Conservation (phyloP, 441 rosid genomes). For the Arabidopsis hybrid region DNA sequence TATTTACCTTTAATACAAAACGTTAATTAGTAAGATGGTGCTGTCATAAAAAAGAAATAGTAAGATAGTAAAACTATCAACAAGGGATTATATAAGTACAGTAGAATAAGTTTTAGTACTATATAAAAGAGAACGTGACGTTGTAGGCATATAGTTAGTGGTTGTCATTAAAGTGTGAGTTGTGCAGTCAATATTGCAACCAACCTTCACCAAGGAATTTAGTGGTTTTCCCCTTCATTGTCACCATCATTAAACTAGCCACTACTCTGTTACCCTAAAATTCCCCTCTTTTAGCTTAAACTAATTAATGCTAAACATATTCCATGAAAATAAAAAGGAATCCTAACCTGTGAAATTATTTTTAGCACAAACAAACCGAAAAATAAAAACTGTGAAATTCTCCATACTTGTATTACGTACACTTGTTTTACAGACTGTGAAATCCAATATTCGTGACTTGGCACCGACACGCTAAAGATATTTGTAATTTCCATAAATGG, state of each 20-base stretch:
- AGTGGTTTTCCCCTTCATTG: not conserved
- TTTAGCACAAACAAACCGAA: too few species aligned
- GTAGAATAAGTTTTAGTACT: too few species aligned
- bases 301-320: too few species aligned
- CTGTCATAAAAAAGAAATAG: too few species aligned
- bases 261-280: not conserved
- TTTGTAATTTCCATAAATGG: slow-evolving; percentile 5
- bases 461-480: slow-evolving; percentile 32
- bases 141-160: slow-evolving; percentile 23
- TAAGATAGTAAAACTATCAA: too few species aligned
- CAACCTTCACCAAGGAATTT: slow-evolving; percentile 15
- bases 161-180: slow-evolving; percentile 29
- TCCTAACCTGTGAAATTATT: slow-evolving; percentile 10
- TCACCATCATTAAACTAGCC: slow-evolving; percentile 23
- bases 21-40: too few species aligned
- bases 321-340: not conserved
- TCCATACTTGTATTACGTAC: not conserved
- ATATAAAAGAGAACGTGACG: too few species aligned
- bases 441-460: not conserved
- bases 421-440: not conserved
- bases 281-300: not conserved
- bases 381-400: slow-evolving; percentile 1
- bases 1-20: not conserved
- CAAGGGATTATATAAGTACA: too few species aligned
- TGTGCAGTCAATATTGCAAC: not conserved